Evolutionary conservation across 2,329 filamentous ascomycete genomes (phyloP), one percentile per base, ranked within the genome.

Genomic region (Trichoderma lentiforme): DNA sequence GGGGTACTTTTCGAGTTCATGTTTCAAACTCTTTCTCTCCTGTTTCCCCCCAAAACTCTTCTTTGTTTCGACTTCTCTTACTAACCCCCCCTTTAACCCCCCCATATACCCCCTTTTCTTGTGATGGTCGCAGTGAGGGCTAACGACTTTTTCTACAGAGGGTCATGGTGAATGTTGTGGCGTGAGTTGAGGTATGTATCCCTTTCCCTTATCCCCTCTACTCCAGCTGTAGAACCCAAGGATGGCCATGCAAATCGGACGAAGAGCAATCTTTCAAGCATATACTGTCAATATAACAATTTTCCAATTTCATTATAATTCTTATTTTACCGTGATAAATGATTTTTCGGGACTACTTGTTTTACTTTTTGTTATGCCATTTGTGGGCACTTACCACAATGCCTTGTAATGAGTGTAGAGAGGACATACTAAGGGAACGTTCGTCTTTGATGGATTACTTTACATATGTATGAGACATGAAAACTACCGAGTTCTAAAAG

Each of bases 151-250:
- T 70, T 74, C 74, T 68, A 39, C 62, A 73, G 71, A 71, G 75
- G 69, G 73, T 71, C 68, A 69, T 62, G 70, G 71, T 71, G 71
- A 72, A 70, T 71, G 71, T 43, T 43, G 34, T 62, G 69, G 74
- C 58, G 70, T 75, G 30, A 62, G 70, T 72, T 73, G 73, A 77
- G 77, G 78, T 77, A 77, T 73, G 77, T 77, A 76, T 72, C 74
- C 76, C 51, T 61, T 9, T 28, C 43, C 43, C 21, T 34, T n/a
- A 26, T 14, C 12, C 34, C 39, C n/a, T 36, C 5, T n/a, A 7
- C 21, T 26, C 53, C 65, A 53, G 11, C n/a, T 21, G 66, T 69
- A 62, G 15, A 30, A 43, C 61, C 32, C 51, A 34, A 28, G 18
- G 21, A 57, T 32, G 11, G 34, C 34, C 7, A 32, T n/a, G 1